Conservation (phyloP, 306 rosid species). For the Pterocarpus santalinus region DNA sequence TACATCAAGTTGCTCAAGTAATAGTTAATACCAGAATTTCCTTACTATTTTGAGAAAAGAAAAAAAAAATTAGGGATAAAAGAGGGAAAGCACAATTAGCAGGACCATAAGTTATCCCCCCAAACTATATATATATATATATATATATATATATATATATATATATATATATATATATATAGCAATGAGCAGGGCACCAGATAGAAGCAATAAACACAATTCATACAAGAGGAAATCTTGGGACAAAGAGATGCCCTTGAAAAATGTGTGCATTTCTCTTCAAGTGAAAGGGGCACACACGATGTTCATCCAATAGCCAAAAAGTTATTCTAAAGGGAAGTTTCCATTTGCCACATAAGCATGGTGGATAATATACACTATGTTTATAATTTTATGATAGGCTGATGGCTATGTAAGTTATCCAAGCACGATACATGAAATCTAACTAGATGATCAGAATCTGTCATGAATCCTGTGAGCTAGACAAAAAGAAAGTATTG, state of each 20-base stretch:
- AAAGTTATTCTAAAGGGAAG: neutral
- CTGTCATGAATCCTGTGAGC: too few relatives aligned
- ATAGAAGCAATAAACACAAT: too few relatives aligned
- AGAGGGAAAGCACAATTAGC: neutral
- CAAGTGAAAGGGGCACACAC: neutral
- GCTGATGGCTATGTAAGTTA: neutral
- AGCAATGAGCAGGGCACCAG: too few relatives aligned
- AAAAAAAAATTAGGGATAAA: neutral
- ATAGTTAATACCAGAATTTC: neutral
- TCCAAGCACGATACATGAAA: too few relatives aligned
- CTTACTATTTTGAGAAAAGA: neutral
- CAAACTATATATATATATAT: too few relatives aligned
- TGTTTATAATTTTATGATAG: neutral
- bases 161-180: too few relatives aligned
- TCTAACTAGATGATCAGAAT: too few relatives aligned
- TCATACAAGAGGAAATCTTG: neutral
- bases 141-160: too few relatives aligned
- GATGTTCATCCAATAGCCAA: neutral
- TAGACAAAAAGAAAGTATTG: too few relatives aligned
- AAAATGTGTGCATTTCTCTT: constrained; percentile 4
- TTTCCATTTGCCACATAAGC: neutral
- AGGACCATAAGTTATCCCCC: neutral
- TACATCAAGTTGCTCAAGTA: constrained; percentile 4
- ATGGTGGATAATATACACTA: neutral
- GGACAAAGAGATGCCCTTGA: constrained; percentile 12